Evolutionary conservation across 2,329 filamentous ascomycete genomes (phyloP), one percentile per base, ranked within the genome.

Genomic region (Verticillium alfalfae): DNA sequence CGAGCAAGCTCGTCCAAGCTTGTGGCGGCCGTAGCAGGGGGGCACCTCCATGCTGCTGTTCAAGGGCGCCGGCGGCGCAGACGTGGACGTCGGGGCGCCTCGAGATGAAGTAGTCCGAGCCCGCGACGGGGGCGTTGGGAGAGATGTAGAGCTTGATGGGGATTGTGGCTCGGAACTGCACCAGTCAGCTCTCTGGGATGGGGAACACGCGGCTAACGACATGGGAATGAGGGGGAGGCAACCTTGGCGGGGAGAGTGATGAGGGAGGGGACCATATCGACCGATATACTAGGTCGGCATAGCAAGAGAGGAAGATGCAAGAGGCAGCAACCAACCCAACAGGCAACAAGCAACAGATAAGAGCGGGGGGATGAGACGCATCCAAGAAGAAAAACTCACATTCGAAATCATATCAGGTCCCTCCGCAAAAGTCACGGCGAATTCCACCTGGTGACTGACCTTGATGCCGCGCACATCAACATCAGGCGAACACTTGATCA

Each of bases 101-200:
- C 45, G n/a, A 52, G 45, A 52, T 52, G 45, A 52, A 52, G 45
- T 26, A 26, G 45, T 59, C 57, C 5, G 57, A 54, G 2, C 60
- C 57, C 2, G 58, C 60, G 8, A 63, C 39, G 13, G 62, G 56
- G 18, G 58, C 26, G 26, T 57, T 56, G 2, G 60, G 57, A 1
- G 62, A 63, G 26, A 57, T 22, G 16, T 61, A 63, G 6, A 63
- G 22, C 10, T 39, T 36, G 3, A 63, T 13, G 10, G 62, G 60
- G 2, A 63, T 2, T 0, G 38, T 61, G 2, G 54, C 61, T n/a
- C 36, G 37, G 16, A 60, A 57, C 31, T 58, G 31, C 15, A n/a
- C 7, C 31, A 3, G 54, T 56, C 15, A 38, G 15, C 9, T 34
- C 5, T 31, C 26, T 31, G 26, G 26, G 5, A 4, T 31, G 26